These are phyloP conservation scores for Pleurotus djamor DNA, from an alignment of 768 basidiomycete species.

Conservation along the genomic window DNA sequence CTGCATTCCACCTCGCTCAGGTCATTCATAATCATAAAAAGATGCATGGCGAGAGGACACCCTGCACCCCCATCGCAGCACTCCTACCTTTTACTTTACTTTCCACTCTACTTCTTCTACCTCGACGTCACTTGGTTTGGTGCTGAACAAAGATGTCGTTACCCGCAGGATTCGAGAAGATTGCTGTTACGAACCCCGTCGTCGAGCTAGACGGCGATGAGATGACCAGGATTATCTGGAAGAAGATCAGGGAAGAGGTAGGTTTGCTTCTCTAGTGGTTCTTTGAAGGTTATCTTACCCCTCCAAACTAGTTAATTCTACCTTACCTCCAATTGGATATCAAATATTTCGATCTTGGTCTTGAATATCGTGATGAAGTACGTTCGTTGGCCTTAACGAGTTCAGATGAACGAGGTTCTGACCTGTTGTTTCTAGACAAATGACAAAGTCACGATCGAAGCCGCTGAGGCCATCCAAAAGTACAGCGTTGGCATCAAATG, in stretches of 20 bases:
- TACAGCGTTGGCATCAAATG: slow-evolving; percentile 99
- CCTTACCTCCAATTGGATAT: slow-evolving; percentile 95
- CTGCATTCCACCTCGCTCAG: background rate
- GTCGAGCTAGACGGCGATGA: slow-evolving; percentile 98
- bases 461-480: slow-evolving; percentile 91
- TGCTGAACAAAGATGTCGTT: background rate
- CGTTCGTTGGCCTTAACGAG: no score
- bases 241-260: slow-evolving; percentile 95
- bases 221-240: slow-evolving; percentile 99
- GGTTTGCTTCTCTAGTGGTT: slow-evolving; percentile 16
- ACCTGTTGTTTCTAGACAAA: slow-evolving; percentile 73
- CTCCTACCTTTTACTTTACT: background rate
- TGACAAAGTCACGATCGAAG: slow-evolving; percentile 90
- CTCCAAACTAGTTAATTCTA: slow-evolving; percentile 71
- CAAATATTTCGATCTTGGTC: slow-evolving; percentile 98
- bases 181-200: slow-evolving; percentile 83
- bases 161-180: slow-evolving; percentile 44
- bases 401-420: no score
- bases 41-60: no score
- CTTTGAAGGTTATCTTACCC: background rate
- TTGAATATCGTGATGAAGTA: slow-evolving; percentile 89
- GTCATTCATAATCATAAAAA: background rate
- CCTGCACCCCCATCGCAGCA: background rate
- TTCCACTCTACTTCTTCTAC: background rate
- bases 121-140: background rate